These are phyloP conservation scores for Dioscorea zingiberensis DNA, from an alignment of 106 monocot species.

Conservation along the genomic window DNA sequence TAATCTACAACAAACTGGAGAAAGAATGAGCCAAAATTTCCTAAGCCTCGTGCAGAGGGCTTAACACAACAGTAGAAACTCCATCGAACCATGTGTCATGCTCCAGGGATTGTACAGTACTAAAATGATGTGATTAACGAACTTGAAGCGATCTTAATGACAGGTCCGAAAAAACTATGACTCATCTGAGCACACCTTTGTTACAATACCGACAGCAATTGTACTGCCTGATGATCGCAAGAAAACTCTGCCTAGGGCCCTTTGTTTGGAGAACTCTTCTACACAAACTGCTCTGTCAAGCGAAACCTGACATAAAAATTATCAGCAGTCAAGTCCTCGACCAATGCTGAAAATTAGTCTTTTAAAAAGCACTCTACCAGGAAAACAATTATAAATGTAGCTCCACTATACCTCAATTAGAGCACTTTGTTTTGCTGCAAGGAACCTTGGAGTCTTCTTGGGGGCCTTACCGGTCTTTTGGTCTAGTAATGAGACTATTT, in stretches of 20 bases:
- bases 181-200: conserved; percentile 21
- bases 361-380: no score
- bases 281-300: conserved; percentile 68
- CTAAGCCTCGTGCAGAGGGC: no score
- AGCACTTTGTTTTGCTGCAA: conserved; percentile 72
- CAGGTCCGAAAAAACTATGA: background rate
- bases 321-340: background rate
- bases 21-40: no score
- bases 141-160: no score
- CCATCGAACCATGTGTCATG: no score
- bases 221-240: conserved; percentile 55
- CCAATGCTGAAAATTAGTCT: background rate
- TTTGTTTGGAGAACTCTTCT: conserved; percentile 71
- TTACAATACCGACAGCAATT: conserved; percentile 69
- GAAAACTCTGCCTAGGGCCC: conserved; percentile 73
- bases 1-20: no score
- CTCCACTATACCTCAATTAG: conserved; percentile 59
- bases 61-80: no score
- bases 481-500: conserved; percentile 59
- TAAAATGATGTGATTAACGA: no score
- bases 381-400: no score
- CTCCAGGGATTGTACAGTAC: no score
- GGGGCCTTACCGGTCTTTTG: conserved; percentile 56
- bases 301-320: conserved; percentile 38
- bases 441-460: conserved; percentile 65